A percentile compares a stretch with the other conserved stretches of the same genome.
Conservation (phyloP, 352 stramenopile species). For the Phytopythium ostracodes region DNA sequence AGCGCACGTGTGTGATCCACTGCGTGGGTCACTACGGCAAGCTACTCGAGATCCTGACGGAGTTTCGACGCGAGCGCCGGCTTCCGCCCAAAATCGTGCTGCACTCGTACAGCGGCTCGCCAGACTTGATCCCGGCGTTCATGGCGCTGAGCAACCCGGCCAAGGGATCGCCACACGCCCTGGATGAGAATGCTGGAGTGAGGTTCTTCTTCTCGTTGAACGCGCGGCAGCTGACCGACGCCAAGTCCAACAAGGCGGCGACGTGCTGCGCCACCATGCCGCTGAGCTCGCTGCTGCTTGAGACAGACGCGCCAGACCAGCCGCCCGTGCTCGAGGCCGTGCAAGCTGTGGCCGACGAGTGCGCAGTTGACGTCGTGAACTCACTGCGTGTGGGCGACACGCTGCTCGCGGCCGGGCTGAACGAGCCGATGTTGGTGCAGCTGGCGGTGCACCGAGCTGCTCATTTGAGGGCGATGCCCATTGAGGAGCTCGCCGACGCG, state of each 20-base stretch:
- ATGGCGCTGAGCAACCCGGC: constrained; percentile 25
- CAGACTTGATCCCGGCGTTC: constrained; percentile 54
- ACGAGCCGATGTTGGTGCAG: constrained; percentile 51
- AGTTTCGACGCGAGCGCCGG: constrained; percentile 6
- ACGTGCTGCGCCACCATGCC: constrained; percentile 39
- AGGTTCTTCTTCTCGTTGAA: constrained; percentile 77
- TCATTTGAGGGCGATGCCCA: constrained; percentile 24
- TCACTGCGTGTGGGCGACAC: neutral
- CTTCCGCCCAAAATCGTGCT: constrained; percentile 55
- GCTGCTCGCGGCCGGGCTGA: constrained; percentile 19
- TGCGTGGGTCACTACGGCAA: constrained; percentile 73
- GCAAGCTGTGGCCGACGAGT: neutral
- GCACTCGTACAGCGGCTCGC: constrained; percentile 61
- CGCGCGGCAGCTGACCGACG: constrained; percentile 51
- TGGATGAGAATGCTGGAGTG: constrained; percentile 8
- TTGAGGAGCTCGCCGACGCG: constrained; percentile 28
- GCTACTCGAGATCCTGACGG: constrained; percentile 48
- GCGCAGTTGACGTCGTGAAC: neutral
- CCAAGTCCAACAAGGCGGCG: constrained; percentile 30
- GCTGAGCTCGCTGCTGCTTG: constrained; percentile 46
- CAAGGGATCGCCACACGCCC: neutral
- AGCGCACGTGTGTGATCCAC: constrained; percentile 60
- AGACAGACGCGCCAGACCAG: constrained; percentile 78
- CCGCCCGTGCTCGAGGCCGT: constrained; percentile 18
- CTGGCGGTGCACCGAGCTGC: constrained; percentile 41